These are phyloP conservation scores for Scutellaria barbata DNA, from an alignment of 257 asterid genomes.

Conservation along the genomic window DNA sequence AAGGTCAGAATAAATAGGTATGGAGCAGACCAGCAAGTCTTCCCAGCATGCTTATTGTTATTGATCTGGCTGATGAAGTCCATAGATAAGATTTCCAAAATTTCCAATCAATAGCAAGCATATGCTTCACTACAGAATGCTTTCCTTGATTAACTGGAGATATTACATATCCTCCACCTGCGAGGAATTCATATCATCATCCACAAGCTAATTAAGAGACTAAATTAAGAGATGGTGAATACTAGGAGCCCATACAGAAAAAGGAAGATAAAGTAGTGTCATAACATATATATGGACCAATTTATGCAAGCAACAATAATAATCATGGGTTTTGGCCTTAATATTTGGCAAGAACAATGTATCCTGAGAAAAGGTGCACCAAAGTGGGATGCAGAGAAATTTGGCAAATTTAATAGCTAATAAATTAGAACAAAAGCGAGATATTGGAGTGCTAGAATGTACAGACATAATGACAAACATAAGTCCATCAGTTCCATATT, in stretches of 20 bases:
- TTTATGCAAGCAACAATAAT: neutral
- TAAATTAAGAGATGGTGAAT: slow-evolving; percentile 25
- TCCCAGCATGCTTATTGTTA: slow-evolving; percentile 74
- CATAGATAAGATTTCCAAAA: slow-evolving; percentile 79
- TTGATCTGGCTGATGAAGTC: slow-evolving; percentile 71
- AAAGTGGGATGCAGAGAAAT: neutral
- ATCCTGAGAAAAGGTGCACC: slow-evolving; percentile 12
- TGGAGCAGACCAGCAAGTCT: slow-evolving; percentile 62
- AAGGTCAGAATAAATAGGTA: slow-evolving; percentile 27
- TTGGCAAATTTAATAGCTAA: slow-evolving; percentile 20
- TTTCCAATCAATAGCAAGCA: slow-evolving; percentile 98
- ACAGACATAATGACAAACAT: neutral
- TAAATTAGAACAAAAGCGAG: slow-evolving; percentile 14
- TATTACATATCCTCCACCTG: slow-evolving; percentile 98
- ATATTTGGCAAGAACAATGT: slow-evolving; percentile 15
- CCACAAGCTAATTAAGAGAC: slow-evolving; percentile 30
- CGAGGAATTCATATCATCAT: slow-evolving; percentile 34
- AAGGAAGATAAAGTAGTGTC: slow-evolving; percentile 2
- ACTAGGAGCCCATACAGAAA: slow-evolving; percentile 29
- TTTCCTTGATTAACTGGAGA: slow-evolving; percentile 83
- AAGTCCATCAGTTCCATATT: slow-evolving; percentile 37
- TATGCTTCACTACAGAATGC: slow-evolving; percentile 81
- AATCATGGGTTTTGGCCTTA: slow-evolving; percentile 9
- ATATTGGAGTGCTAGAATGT: slow-evolving; percentile 16
- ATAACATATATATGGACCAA: slow-evolving; percentile 18